Evolutionary conservation across 1,139 yeast species (phyloP).

Genomic region (Protomyces gravidus): DNA sequence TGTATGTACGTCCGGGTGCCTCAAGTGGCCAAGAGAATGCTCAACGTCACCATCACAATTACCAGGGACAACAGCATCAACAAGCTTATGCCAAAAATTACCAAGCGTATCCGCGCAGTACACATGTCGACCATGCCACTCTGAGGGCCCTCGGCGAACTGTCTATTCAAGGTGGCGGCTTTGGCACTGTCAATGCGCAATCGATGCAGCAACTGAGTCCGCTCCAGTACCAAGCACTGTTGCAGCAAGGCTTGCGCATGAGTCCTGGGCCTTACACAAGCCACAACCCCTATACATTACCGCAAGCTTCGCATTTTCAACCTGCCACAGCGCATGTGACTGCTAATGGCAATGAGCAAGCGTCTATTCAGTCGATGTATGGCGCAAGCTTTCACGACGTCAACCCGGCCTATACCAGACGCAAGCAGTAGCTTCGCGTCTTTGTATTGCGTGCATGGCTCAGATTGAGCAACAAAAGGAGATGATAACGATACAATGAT

Average conservation of each 20-base stretch:
- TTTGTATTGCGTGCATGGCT: neutral
- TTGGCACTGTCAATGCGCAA: constrained; percentile 11
- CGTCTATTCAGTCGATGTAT: neutral
- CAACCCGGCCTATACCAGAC: neutral
- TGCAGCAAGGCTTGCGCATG: constrained; percentile 18
- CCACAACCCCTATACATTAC: neutral
- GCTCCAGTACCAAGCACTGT: constrained; percentile 20
- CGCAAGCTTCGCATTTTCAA: no score
- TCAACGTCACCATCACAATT: neutral
- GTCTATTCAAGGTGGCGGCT: constrained; percentile 2
- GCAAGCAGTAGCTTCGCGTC: neutral
- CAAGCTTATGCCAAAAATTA: neutral
- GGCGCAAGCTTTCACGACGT: neutral
- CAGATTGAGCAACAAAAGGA: neutral
- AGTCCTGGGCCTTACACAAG: neutral
- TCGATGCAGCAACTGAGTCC: constrained; percentile 9
- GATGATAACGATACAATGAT: no score
- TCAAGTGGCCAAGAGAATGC: neutral
- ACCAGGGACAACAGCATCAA: neutral
- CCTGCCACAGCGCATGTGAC: neutral
- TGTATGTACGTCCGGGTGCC: constrained; percentile 39
- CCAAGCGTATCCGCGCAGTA: neutral
- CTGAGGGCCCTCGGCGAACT: constrained; percentile 24
- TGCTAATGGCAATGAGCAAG: neutral
- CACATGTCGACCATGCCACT: constrained; percentile 21